A percentile compares a stretch with the other conserved stretches of the same genome.
These are phyloP conservation scores for Populus tomentosa DNA, from an alignment of 441 rosid species.

Conservation along the genomic window DNA sequence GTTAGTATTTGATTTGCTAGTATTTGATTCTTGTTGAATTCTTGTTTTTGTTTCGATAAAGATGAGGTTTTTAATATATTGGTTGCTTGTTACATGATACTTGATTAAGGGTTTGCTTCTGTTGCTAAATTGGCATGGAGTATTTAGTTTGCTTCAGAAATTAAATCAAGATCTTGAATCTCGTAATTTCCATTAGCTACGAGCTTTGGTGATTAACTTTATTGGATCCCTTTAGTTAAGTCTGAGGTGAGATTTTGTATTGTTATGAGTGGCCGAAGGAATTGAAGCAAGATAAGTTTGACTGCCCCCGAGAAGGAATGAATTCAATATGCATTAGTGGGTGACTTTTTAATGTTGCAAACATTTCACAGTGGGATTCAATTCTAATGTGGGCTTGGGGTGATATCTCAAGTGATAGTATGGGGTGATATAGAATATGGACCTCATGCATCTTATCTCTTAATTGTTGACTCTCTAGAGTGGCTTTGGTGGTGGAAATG, in stretches of 20 bases:
- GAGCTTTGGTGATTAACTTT: neutral
- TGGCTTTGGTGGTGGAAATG: neutral
- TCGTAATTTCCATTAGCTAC: neutral
- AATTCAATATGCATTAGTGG: neutral
- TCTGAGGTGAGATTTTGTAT: neutral
- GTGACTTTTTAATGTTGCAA: neutral
- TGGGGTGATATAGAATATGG: no score
- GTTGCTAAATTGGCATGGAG: neutral
- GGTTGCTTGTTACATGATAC: neutral
- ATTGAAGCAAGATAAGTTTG: neutral
- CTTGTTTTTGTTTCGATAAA: neutral
- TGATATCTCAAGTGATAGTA: neutral
- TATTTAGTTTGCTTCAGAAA: neutral
- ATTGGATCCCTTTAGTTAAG: neutral
- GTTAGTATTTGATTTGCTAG: conserved; percentile 26
- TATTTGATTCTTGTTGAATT: neutral
- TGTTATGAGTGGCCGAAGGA: neutral
- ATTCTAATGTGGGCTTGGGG: neutral
- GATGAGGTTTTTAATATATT: neutral
- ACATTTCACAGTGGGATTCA: neutral
- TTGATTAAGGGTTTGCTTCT: neutral
- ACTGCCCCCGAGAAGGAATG: neutral
- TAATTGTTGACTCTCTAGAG: neutral
- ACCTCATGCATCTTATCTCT: neutral
- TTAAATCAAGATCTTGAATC: conserved; percentile 9